Percentiles rank a stretch among this genome's conserved stretches.
Conservation (phyloP, 2,329 filamentous ascomycete species). For the Huntiella bhutanensis region DNA sequence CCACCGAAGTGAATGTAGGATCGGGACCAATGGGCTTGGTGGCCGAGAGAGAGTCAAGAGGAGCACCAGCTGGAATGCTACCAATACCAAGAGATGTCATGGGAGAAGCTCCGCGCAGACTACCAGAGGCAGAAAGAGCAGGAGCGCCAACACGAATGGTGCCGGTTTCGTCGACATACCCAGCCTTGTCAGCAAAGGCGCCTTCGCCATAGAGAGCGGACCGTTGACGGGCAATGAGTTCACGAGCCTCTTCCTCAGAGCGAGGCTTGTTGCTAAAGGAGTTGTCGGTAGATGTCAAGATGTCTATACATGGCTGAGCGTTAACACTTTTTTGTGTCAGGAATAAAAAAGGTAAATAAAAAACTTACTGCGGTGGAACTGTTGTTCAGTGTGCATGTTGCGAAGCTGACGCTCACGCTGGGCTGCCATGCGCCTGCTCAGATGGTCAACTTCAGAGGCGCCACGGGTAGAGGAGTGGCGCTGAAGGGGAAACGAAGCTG, state of each 20-base stretch:
- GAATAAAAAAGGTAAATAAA: not conserved
- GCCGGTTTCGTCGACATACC: slow-evolving; percentile 50
- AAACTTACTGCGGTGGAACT: slow-evolving; percentile 95
- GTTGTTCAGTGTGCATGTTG: slow-evolving; percentile 99
- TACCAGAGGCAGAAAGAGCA: slow-evolving; percentile 41
- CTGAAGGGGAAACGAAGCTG: slow-evolving; percentile 38
- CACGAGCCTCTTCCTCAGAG: slow-evolving; percentile 90
- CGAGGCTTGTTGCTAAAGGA: slow-evolving; percentile 45
- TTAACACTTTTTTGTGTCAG: not conserved
- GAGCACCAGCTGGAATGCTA: slow-evolving; percentile 18
- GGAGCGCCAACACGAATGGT: slow-evolving; percentile 46
- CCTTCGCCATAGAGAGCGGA: slow-evolving; percentile 77
- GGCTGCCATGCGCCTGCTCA: slow-evolving; percentile 96
- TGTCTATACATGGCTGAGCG: slow-evolving; percentile 22
- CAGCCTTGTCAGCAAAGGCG: slow-evolving; percentile 45
- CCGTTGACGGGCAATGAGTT: slow-evolving; percentile 89
- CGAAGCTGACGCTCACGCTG: slow-evolving; percentile 97
- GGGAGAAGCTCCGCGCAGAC: slow-evolving; percentile 59
- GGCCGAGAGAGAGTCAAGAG: slow-evolving; percentile 24
- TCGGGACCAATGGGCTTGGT: slow-evolving; percentile 20
- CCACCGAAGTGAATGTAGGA: not conserved
- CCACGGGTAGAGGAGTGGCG: slow-evolving; percentile 27
- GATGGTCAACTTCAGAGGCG: slow-evolving; percentile 97
- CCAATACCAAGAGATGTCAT: slow-evolving; percentile 43
- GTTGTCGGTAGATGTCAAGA: slow-evolving; percentile 24